Evolutionary conservation across 2,329 filamentous ascomycete species (phyloP).

Genomic region (Lachnellula cervina): DNA sequence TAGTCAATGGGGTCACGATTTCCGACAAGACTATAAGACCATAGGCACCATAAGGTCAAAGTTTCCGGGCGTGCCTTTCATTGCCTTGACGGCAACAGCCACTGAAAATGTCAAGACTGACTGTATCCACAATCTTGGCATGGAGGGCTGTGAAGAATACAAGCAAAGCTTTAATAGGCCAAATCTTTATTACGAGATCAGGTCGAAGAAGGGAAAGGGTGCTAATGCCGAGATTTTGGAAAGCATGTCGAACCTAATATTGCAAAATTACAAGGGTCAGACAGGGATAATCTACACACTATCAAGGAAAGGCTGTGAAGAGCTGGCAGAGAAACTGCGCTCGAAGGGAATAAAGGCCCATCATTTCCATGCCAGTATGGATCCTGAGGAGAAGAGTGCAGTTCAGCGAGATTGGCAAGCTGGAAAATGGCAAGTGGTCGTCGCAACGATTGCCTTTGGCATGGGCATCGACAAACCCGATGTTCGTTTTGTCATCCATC

Average conservation of each 20-base stretch:
- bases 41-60: slow-evolving; percentile 68
- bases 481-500: slow-evolving; percentile 93
- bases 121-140: slow-evolving; percentile 85
- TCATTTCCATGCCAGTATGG: slow-evolving; percentile 83
- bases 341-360: slow-evolving; percentile 63
- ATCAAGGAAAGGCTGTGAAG: slow-evolving; percentile 77
- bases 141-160: slow-evolving; percentile 70
- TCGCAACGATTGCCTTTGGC: slow-evolving; percentile 96
- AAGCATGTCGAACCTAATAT: slow-evolving; percentile 62
- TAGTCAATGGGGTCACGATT: slow-evolving; percentile 98
- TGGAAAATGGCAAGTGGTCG: slow-evolving; percentile 78
- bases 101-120: slow-evolving; percentile 90
- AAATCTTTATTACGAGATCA: slow-evolving; percentile 86
- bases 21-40: slow-evolving; percentile 90
- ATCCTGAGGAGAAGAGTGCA: slow-evolving; percentile 58
- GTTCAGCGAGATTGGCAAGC: slow-evolving; percentile 81
- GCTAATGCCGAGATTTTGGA: slow-evolving; percentile 36
- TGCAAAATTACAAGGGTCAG: slow-evolving; percentile 59
- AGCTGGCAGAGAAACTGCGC: slow-evolving; percentile 64
- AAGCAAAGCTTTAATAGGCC: slow-evolving; percentile 96
- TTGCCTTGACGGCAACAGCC: slow-evolving; percentile 93
- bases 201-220: slow-evolving; percentile 60
- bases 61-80: slow-evolving; percentile 78
- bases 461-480: slow-evolving; percentile 99
- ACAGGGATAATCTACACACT: slow-evolving; percentile 93